A percentile compares a stretch with the other conserved stretches of the same genome.
phyloP scores from a whole-genome alignment of 768 basidiomycete species.

The Boletus reticulatus region DNA sequence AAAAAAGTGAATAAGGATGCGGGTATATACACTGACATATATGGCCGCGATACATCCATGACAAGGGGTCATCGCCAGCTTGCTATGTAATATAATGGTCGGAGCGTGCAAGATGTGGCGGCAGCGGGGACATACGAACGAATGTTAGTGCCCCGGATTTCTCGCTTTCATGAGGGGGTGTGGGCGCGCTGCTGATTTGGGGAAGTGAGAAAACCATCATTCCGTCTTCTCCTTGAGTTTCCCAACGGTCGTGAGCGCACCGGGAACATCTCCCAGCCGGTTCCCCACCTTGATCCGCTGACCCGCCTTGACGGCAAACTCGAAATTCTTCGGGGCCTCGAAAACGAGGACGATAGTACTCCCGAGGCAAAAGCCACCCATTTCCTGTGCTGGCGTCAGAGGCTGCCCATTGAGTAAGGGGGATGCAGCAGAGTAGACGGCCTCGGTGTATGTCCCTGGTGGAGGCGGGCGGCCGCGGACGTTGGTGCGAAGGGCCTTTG shows the following conservation, averaged over 20 bases:
- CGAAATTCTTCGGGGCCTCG: constrained; percentile 85
- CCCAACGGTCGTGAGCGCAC: constrained; percentile 23
- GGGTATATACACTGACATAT: constrained; percentile 15
- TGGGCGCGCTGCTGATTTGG: background rate
- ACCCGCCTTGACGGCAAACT: constrained; percentile 72
- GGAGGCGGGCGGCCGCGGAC: constrained; percentile 69
- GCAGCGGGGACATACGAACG: background rate
- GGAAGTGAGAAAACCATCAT: constrained; percentile 4
- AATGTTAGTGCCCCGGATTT: background rate
- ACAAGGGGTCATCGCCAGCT: constrained; percentile 1
- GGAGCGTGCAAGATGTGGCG: background rate
- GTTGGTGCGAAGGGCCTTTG: constrained; percentile 84
- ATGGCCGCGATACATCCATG: constrained; percentile 8
- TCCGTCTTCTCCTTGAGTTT: constrained; percentile 33
- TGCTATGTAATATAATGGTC: background rate
- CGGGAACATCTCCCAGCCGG: constrained; percentile 58
- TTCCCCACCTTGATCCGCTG: constrained; percentile 89
- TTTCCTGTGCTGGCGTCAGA: constrained; percentile 83
- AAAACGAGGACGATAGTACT: constrained; percentile 97
- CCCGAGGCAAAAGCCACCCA: constrained; percentile 96
- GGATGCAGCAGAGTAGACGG: constrained; percentile 85
- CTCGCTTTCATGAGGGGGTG: background rate
- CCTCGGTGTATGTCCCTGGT: constrained; percentile 87
- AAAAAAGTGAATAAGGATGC: background rate
- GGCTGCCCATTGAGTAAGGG: constrained; percentile 86